Evolutionary conservation across 345 rosid species (phyloP), one percentile per base, ranked within the genome.

Genomic region (Rhodomyrtus tomentosa): DNA sequence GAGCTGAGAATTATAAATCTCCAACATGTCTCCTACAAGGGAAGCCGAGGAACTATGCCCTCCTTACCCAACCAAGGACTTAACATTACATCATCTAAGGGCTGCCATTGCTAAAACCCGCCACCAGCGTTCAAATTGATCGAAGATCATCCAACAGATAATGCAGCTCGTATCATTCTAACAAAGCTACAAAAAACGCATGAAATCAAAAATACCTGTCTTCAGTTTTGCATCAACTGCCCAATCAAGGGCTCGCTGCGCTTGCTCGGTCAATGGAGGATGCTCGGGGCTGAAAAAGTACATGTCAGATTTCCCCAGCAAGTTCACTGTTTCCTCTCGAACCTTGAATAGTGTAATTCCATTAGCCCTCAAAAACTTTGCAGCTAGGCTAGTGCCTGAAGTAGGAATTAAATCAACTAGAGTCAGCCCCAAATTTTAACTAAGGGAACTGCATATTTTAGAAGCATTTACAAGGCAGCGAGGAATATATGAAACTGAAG

Each of bases 261-360:
- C 98, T 27, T 90, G 98, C 88, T 90, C 94, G 2, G 99, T 95
- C 83, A 94, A 86, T 58, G 99, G 98, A 84, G 98, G 98, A 88
- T 90, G 93, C 95, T 92, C 96, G 7, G 98, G 97, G 88, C 95
- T 91, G 90, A 89, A 90, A 89, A 85, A 90, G 85, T 85, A 92
- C 93, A 95, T 82, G 83, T 96, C 97, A 22, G 97, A 92, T 89
- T 89, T 95, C 87, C 99, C 98, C 13, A 96, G 96, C 84, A 96
- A 87, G 85, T 87, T 89, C 49, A 96, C 68, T 0, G 88, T 92
- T 90, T 93, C 99, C 42, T 94, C 95, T 80, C 92, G 91, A 83
- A 95, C 94, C 88, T 93, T 92, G 85, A 91, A 91, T 82, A 92
- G 91, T 10, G 98, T 94, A 82, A 95, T 87, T 84, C 98, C 99